phyloP scores from a whole-genome alignment of 345 rosid genomes.

The Syzygium aqueum region DNA sequence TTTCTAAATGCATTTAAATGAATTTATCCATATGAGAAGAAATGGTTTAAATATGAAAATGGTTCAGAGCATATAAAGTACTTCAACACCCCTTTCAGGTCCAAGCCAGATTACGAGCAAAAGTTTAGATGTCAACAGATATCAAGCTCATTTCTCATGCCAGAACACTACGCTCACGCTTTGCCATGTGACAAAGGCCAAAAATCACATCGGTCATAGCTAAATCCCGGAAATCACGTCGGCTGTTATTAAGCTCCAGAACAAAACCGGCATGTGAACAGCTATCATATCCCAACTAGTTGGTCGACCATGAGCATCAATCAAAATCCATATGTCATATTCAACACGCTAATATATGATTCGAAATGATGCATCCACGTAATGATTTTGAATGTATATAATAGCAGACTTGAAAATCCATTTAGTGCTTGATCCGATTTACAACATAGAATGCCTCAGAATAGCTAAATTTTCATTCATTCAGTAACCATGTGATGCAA shows the following conservation, averaged over 20 bases:
- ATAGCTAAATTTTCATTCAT: not conserved
- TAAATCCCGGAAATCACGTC: rapidly evolving
- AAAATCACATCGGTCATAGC: not conserved
- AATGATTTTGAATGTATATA: not conserved
- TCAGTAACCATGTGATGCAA: not conserved
- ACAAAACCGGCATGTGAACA: not conserved
- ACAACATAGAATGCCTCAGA: not conserved
- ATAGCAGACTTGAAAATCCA: not conserved
- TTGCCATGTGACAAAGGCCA: not conserved
- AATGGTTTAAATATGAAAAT: not conserved
- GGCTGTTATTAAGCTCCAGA: not conserved
- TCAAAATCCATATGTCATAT: not conserved
- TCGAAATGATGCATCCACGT: rapidly evolving
- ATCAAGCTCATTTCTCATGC: not conserved
- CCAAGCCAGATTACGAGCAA: not conserved
- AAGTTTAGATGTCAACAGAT: not conserved
- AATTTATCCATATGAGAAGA: not conserved
- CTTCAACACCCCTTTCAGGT: not conserved
- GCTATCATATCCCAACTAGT: not conserved
- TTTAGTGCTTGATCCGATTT: not conserved
- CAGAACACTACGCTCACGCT: not conserved
- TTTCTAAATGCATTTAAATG: not conserved
- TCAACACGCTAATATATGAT: not conserved
- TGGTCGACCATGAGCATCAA: not conserved
- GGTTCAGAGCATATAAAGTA: not conserved